Percentiles rank a stretch among this genome's conserved stretches.
Conservation (phyloP, 345 rosid species). For the Conringia planisiliqua region DNA sequence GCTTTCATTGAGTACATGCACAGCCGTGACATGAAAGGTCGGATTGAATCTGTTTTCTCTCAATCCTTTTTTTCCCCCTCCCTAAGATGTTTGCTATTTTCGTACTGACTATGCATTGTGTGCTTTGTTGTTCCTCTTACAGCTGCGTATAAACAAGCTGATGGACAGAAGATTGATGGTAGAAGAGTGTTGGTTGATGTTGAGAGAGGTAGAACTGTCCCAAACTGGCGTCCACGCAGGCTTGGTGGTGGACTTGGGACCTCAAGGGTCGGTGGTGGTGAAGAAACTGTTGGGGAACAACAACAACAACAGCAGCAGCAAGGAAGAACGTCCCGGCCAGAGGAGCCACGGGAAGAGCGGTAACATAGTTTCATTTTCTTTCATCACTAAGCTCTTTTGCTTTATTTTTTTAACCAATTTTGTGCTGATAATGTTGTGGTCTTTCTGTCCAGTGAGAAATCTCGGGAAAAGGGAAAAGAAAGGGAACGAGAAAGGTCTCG, state of each 20-base stretch:
- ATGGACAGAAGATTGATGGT: constrained; percentile 94
- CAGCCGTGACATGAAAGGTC: constrained; percentile 95
- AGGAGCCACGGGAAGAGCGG: constrained; percentile 87
- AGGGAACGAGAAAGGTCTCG: constrained; percentile 66
- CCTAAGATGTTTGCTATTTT: background rate
- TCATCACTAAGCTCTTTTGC: background rate
- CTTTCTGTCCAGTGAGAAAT: constrained; percentile 18
- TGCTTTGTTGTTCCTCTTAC: constrained; percentile 12
- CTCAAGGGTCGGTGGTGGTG: constrained; percentile 77
- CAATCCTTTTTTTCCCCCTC: background rate
- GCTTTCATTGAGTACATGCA: constrained; percentile 91
- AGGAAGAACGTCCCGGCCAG: constrained; percentile 56
- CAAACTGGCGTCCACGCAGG: constrained; percentile 98
- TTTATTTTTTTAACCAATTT: background rate
- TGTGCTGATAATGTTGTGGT: background rate
- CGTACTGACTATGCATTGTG: background rate
- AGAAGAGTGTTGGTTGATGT: constrained; percentile 97
- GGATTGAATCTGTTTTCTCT: background rate
- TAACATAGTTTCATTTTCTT: constrained; percentile 7
- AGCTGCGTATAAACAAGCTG: constrained; percentile 98
- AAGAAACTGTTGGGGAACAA: constrained; percentile 73
- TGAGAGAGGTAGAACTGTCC: constrained; percentile 96
- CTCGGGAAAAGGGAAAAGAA: constrained; percentile 61
- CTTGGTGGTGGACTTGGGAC: constrained; percentile 98
- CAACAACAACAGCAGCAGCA: constrained; percentile 34